Percentiles rank a stretch among this genome's conserved stretches.
phyloP scores from a whole-genome alignment of 2,329 filamentous ascomycete species.

The Coleophoma eucalyptorum region DNA sequence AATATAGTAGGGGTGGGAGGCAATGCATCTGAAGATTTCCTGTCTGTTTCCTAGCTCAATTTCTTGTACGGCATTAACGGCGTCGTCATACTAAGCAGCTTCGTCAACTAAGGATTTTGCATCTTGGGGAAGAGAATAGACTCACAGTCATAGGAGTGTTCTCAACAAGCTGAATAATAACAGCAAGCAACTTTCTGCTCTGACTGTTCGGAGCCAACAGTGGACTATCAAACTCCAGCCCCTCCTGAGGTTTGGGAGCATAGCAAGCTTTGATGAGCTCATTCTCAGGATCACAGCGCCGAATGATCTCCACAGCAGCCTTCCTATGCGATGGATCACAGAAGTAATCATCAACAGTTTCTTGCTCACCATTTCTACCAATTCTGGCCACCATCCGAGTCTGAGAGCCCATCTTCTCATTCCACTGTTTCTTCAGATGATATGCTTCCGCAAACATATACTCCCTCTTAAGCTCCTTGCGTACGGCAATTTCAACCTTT shows the following conservation, averaged over 20 bases:
- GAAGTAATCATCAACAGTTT: neutral
- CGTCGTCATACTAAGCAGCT: neutral
- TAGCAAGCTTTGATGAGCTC: neutral
- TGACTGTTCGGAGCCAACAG: neutral
- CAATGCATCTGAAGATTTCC: neutral
- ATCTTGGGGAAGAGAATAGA: neutral
- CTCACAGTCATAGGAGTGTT: neutral
- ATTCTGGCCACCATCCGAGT: neutral
- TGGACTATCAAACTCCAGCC: neutral
- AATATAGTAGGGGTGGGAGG: neutral
- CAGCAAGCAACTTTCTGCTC: neutral
- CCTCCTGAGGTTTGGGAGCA: neutral
- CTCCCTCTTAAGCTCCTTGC: neutral
- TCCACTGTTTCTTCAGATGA: neutral
- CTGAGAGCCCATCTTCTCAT: neutral
- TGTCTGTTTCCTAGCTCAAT: neutral
- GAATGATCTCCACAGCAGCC: neutral
- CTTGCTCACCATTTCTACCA: neutral
- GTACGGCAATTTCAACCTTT: neutral
- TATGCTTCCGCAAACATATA: neutral
- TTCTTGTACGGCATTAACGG: neutral
- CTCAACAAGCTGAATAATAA: neutral
- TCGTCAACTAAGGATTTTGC: neutral
- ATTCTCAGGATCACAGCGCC: neutral
- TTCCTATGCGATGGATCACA: neutral